A percentile compares a stretch with the other conserved stretches of the same genome.
Conservation (phyloP, 768 basidiomycete genomes). For the Serendipita sp. region DNA sequence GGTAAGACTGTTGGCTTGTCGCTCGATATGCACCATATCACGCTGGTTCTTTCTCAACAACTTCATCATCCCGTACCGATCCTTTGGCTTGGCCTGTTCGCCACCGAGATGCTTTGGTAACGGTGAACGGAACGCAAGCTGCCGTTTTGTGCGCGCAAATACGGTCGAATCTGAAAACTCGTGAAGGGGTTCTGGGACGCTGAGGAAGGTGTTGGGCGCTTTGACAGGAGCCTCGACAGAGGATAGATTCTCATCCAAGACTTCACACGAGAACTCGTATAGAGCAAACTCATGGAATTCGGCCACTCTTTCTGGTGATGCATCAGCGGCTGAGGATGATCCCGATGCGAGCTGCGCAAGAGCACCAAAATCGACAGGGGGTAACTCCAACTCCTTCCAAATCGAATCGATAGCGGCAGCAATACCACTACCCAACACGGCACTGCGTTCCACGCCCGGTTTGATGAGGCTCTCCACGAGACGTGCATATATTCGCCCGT, state of each 20-base stretch:
- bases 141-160: conserved; percentile 9
- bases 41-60: conserved; percentile 32
- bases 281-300: conserved; percentile 12
- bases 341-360: conserved; percentile 15
- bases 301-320: background rate
- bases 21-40: conserved; percentile 39
- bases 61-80: conserved; percentile 23
- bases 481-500: conserved; percentile 34
- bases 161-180: conserved; percentile 2
- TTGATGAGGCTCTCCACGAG: conserved; percentile 25
- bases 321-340: background rate
- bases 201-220: background rate
- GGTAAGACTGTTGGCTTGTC: conserved; percentile 44
- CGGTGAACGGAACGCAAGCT: conserved; percentile 9
- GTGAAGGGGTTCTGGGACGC: background rate
- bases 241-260: conserved; percentile 28
- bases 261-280: conserved; percentile 23
- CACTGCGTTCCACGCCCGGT: conserved; percentile 13
- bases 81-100: conserved; percentile 18
- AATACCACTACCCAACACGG: conserved; percentile 19
- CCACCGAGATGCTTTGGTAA: conserved; percentile 41
- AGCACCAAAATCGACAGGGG: conserved; percentile 15
- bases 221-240: conserved; percentile 18
- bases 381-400: conserved; percentile 14
- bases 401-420: conserved; percentile 14